Percentiles rank a stretch among this genome's conserved stretches.
Conservation (phyloP, 352 stramenopile species). For the Pythium scleroteichum region DNA sequence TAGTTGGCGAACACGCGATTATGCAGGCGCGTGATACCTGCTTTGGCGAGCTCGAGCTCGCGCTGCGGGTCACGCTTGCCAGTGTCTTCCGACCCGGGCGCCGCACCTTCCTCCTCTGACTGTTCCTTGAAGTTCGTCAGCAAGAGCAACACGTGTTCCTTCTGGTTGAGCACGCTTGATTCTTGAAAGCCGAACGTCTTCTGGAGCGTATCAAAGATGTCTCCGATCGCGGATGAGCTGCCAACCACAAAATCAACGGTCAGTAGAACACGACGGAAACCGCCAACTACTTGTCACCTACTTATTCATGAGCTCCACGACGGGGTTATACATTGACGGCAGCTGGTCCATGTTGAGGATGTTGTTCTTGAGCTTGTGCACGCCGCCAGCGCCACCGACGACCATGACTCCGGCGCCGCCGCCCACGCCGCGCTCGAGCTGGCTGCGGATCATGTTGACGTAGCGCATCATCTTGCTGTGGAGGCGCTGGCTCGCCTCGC, state of each 20-base stretch:
- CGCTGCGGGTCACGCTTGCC: conserved; percentile 57
- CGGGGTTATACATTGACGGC: conserved; percentile 62
- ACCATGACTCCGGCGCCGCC: neutral
- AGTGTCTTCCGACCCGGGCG: conserved; percentile 30
- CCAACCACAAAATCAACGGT: conserved; percentile 9
- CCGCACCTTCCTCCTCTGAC: conserved; percentile 43
- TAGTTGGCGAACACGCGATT: conserved; percentile 81
- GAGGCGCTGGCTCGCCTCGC: conserved; percentile 63
- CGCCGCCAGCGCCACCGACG: neutral
- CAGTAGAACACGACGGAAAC: neutral
- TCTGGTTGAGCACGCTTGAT: conserved; percentile 73
- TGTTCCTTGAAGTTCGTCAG: conserved; percentile 86
- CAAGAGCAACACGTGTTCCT: conserved; percentile 77
- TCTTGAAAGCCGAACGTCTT: conserved; percentile 97
- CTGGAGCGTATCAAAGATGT: conserved; percentile 92
- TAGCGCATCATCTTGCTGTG: conserved; percentile 89
- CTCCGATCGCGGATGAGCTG: conserved; percentile 53
- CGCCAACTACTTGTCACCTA: conserved; percentile 21
- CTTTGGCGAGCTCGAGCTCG: conserved; percentile 67
- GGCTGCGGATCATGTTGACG: conserved; percentile 86
- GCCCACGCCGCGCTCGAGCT: conserved; percentile 55
- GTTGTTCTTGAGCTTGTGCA: conserved; percentile 38
- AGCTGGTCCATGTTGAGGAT: conserved; percentile 73
- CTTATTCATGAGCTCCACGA: conserved; percentile 58
- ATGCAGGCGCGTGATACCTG: conserved; percentile 76